A percentile compares a stretch with the other conserved stretches of the same genome.
These are phyloP conservation scores for Protomyces arabidopsidicola DNA, from an alignment of 1,139 yeast genomes.

Conservation along the genomic window DNA sequence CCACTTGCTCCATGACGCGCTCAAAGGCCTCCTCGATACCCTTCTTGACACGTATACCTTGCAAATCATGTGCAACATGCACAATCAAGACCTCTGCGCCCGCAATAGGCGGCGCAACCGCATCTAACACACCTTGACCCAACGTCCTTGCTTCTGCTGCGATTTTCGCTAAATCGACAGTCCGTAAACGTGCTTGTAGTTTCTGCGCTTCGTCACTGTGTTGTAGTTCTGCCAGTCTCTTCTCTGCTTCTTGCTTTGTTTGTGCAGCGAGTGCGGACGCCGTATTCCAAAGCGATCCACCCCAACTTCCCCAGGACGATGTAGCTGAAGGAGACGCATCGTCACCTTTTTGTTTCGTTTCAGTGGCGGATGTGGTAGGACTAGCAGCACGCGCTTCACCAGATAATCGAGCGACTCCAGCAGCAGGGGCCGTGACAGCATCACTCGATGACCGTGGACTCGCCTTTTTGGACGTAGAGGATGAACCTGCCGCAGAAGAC, in stretches of 20 bases:
- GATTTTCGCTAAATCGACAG: slow-evolving; percentile 8
- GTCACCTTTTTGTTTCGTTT: background rate
- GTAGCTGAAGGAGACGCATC: background rate
- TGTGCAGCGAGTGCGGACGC: slow-evolving; percentile 16
- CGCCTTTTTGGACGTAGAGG: background rate
- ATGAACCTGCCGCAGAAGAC: slow-evolving; percentile 5
- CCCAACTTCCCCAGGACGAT: slow-evolving; percentile 23
- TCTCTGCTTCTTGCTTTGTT: slow-evolving; percentile 18
- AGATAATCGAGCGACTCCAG: background rate
- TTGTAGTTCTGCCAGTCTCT: slow-evolving; percentile 19
- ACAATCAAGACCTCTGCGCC: slow-evolving; percentile 72
- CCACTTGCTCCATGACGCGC: slow-evolving; percentile 85
- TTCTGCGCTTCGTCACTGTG: slow-evolving; percentile 18
- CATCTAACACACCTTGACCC: slow-evolving; percentile 43
- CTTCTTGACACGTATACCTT: slow-evolving; percentile 61
- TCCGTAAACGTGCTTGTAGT: slow-evolving; percentile 18
- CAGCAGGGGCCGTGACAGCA: background rate
- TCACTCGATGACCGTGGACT: background rate
- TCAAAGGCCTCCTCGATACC: slow-evolving; percentile 66
- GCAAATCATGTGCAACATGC: slow-evolving; percentile 78
- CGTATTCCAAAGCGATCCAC: slow-evolving; percentile 21
- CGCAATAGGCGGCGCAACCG: slow-evolving; percentile 52
- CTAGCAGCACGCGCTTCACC: background rate
- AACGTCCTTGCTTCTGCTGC: slow-evolving; percentile 19
- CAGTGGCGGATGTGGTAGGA: background rate